Evolutionary conservation across 768 basidiomycete species (phyloP).

Genomic region (Cystobasidium tubakii): DNA sequence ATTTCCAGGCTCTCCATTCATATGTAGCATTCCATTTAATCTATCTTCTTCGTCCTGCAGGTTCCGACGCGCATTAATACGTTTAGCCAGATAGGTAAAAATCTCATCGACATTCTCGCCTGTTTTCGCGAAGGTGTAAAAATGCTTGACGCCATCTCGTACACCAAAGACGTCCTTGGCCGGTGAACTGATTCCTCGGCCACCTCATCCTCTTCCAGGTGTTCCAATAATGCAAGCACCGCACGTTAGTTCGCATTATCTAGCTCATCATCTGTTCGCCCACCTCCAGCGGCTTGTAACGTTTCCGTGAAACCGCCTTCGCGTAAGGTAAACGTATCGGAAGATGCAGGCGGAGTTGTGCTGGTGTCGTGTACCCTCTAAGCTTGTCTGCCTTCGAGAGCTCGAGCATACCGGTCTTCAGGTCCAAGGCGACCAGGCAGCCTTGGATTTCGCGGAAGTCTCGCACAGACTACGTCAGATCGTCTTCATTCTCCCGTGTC

Average conservation of each 20-base stretch:
- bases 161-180: conserved; percentile 27
- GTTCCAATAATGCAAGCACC: not conserved
- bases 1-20: conserved; percentile 8
- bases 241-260: not conserved
- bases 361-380: not conserved
- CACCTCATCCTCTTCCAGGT: not conserved
- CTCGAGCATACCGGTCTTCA: no score
- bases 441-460: no score
- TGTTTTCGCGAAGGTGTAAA: conserved; percentile 23
- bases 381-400: no score
- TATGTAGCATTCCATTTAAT: not conserved
- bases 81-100: conserved; percentile 20
- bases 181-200: not conserved
- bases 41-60: conserved; percentile 23
- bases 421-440: no score
- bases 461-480: no score
- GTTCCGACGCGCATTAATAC: conserved; percentile 21
- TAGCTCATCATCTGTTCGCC: not conserved
- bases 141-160: conserved; percentile 37
- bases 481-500: no score
- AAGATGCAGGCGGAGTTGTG: not conserved
- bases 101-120: conserved; percentile 34
- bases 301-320: not conserved
- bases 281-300: not conserved
- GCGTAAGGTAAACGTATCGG: not conserved